Conservation (phyloP, 225 moss, liverwort and hornwort species). For the Climacium dendroides region DNA sequence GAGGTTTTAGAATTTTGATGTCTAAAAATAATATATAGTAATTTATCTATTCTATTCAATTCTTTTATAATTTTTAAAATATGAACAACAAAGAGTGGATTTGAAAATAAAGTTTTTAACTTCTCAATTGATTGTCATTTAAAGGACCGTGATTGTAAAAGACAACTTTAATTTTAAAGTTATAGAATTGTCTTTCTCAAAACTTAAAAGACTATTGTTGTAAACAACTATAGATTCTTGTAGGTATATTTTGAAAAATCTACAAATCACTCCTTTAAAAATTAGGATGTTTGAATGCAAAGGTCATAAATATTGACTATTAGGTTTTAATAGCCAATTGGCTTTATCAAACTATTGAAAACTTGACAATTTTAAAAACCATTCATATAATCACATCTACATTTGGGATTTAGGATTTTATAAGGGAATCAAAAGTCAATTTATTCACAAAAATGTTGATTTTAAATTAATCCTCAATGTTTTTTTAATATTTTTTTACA, state of each 20-base stretch:
- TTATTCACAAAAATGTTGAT: background rate
- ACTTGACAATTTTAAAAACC: background rate
- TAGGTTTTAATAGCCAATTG: background rate
- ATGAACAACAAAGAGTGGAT: background rate
- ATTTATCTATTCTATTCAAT: background rate
- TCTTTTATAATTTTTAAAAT: background rate
- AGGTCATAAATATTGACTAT: background rate
- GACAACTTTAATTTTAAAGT: background rate
- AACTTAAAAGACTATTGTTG: background rate
- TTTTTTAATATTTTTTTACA: accelerated
- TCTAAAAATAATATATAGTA: background rate
- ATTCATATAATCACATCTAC: background rate
- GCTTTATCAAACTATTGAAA: background rate
- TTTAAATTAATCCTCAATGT: background rate
- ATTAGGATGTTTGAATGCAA: background rate
- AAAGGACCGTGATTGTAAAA: background rate
- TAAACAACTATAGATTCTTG: background rate
- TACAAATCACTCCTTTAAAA: background rate
- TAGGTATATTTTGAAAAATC: background rate
- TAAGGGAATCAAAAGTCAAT: background rate
- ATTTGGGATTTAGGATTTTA: background rate
- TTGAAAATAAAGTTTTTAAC: background rate
- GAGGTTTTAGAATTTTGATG: background rate
- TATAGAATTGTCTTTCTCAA: background rate
- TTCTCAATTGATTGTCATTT: background rate